phyloP scores from a whole-genome alignment of 176 grass and related monocot genomes.

The Triticum dicoccoides region DNA sequence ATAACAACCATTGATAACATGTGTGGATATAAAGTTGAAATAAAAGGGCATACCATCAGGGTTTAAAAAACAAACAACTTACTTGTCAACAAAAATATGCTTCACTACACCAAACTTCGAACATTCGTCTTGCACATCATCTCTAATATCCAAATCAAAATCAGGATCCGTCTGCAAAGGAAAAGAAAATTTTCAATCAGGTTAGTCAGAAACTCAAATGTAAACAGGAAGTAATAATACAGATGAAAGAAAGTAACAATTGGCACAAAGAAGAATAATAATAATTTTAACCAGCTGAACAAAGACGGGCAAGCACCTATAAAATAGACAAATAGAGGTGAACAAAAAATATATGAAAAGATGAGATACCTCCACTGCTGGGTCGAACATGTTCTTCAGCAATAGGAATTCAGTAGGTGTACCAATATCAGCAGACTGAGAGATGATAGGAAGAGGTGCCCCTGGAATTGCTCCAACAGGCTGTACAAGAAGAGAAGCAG shows the following conservation, averaged over 20 bases:
- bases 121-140: slow-evolving; percentile 84
- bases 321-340: neutral
- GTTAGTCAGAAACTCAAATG: neutral
- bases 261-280: neutral
- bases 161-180: slow-evolving; percentile 65
- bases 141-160: slow-evolving; percentile 91
- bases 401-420: slow-evolving; percentile 76
- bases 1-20: neutral
- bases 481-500: slow-evolving; percentile 48
- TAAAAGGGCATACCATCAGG: neutral
- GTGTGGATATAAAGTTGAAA: neutral
- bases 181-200: slow-evolving; percentile 18
- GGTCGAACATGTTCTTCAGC: slow-evolving; percentile 99
- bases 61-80: neutral
- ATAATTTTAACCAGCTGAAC: neutral
- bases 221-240: neutral
- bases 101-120: slow-evolving; percentile 72
- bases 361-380: slow-evolving; percentile 62
- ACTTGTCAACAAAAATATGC: slow-evolving; percentile 91
- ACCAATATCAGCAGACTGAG: slow-evolving; percentile 35
- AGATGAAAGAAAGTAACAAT: neutral
- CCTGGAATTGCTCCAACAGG: slow-evolving; percentile 56
- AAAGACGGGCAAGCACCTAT: neutral
- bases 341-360: neutral
- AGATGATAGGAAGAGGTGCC: slow-evolving; percentile 51